phyloP scores from a whole-genome alignment of 140 eudicot species.

The Anethum foeniculum region DNA sequence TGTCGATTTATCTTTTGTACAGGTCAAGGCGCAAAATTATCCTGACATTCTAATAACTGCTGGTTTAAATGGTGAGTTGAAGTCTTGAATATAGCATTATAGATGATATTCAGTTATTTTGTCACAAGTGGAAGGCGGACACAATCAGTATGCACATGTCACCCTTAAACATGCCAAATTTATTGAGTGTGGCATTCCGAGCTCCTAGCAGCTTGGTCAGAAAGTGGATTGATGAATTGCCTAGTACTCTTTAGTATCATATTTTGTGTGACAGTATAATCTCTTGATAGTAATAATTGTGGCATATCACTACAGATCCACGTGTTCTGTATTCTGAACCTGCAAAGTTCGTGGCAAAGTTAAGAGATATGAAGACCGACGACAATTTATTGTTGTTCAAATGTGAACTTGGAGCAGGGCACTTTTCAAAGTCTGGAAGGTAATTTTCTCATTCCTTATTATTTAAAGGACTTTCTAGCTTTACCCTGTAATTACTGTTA shows the following conservation, averaged over 20 bases:
- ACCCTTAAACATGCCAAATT: neutral
- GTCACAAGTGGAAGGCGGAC: too few relatives aligned
- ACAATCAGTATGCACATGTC: too few relatives aligned
- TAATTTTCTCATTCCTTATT: constrained; percentile 9
- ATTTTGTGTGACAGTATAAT: neutral
- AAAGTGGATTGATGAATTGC: neutral
- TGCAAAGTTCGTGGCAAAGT: constrained; percentile 86
- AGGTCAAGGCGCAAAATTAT: constrained; percentile 71
- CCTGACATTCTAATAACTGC: constrained; percentile 84
- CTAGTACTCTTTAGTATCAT: neutral
- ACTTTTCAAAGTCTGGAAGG: constrained; percentile 96
- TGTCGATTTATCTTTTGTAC: constrained; percentile 16
- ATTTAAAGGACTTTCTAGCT: neutral
- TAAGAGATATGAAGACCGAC: constrained; percentile 85
- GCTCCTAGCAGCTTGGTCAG: neutral
- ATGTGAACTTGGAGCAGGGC: constrained; percentile 97
- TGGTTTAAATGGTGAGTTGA: constrained; percentile 68
- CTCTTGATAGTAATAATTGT: constrained; percentile 8
- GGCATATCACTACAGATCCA: constrained; percentile 56
- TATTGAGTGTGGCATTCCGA: neutral
- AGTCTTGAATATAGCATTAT: neutral
- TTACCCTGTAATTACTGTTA: neutral
- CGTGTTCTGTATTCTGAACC: constrained; percentile 91
- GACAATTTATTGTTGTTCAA: constrained; percentile 64
- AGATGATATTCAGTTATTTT: neutral